Conservation (phyloP, 106 monocot genomes). For the Allium fistulosum region DNA sequence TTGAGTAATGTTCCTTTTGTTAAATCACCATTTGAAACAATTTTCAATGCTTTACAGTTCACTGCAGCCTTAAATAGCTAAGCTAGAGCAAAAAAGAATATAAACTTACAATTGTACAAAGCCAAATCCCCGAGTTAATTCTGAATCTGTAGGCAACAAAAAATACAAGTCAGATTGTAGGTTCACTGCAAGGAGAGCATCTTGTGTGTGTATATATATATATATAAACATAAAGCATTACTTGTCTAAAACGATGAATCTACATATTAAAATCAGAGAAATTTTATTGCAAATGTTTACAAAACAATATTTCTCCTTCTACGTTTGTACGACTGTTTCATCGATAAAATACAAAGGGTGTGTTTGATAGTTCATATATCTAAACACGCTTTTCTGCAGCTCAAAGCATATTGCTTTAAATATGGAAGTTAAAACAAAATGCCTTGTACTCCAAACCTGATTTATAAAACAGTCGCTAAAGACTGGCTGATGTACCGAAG, state of each 20-base stretch:
- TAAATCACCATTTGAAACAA: not conserved
- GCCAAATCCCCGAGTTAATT: constrained; percentile 53
- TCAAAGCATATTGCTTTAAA: too few relatives aligned
- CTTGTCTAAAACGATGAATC: not conserved
- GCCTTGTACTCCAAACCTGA: too few relatives aligned
- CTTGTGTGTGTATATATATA: not conserved
- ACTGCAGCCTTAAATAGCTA: not conserved
- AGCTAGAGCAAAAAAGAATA: not conserved
- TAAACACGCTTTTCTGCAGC: too few relatives aligned
- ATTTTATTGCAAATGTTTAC: not conserved
- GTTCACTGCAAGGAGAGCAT: not conserved
- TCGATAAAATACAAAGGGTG: too few relatives aligned
- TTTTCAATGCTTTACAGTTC: not conserved
- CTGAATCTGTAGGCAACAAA: constrained; percentile 35
- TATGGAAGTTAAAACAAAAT: too few relatives aligned
- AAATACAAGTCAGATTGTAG: not conserved
- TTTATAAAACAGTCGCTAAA: too few relatives aligned
- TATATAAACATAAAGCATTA: not conserved
- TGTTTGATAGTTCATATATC: too few relatives aligned
- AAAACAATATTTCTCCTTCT: not conserved
- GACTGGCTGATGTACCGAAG: too few relatives aligned
- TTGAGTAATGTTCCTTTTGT: not conserved
- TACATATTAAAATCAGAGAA: not conserved
- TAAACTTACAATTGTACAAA: constrained; percentile 70
- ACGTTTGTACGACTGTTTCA: not conserved